A percentile compares a stretch with the other conserved stretches of the same genome.
phyloP scores from a whole-genome alignment of 495 filamentous ascomycete genomes.

The Amphirosellinia nigrospora region DNA sequence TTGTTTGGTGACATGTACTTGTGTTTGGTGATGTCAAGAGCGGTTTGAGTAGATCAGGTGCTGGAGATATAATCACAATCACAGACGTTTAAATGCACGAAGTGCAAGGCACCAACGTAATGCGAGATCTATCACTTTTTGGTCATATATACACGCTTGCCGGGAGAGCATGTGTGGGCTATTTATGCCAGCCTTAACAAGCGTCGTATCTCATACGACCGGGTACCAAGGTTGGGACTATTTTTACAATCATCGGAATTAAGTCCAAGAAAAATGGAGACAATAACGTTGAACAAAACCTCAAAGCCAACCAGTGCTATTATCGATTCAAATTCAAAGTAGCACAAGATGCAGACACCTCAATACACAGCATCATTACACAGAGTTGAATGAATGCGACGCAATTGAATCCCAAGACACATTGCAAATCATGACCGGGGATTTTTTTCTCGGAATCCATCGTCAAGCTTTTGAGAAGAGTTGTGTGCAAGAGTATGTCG shows the following conservation, averaged over 20 bases:
- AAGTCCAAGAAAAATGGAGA: background rate
- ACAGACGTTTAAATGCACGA: background rate
- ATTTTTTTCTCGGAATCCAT: background rate
- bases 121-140: background rate
- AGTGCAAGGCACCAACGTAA: background rate
- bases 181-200: background rate
- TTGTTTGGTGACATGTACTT: background rate
- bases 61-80: background rate
- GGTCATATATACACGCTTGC: background rate
- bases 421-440: too few species aligned
- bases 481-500: background rate
- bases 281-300: background rate
- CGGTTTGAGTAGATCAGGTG: background rate
- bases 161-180: background rate
- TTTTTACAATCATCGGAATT: background rate
- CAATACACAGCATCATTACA: background rate
- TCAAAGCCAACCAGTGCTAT: background rate
- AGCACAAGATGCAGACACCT: background rate
- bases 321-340: background rate
- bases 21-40: background rate
- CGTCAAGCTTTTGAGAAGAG: background rate
- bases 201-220: background rate
- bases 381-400: background rate
- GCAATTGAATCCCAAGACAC: background rate
- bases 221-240: background rate